A percentile compares a stretch with the other conserved stretches of the same genome.
phyloP scores from a whole-genome alignment of 2,329 filamentous ascomycete species.

The Lecanosticta acicola region DNA sequence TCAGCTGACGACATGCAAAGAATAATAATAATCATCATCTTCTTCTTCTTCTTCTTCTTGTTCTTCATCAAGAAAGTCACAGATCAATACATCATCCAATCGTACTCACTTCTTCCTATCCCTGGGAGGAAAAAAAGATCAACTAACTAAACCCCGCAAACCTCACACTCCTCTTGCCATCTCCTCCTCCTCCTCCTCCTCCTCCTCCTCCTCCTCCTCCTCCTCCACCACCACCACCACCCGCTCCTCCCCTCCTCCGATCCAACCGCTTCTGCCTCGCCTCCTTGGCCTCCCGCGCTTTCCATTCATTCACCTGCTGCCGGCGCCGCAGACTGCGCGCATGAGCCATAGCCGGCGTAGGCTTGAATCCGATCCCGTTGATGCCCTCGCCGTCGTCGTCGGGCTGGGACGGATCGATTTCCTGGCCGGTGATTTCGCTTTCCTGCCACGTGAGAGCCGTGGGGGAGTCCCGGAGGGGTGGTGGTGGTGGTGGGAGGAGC shows the following conservation, averaged over 20 bases:
- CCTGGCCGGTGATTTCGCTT: constrained; percentile 57
- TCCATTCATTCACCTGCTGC: constrained; percentile 57
- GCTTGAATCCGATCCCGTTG: constrained; percentile 59
- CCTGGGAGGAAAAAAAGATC: neutral
- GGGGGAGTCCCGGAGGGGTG: constrained; percentile 1
- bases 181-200: constrained; percentile 1
- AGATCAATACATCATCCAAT: neutral
- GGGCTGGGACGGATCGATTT: constrained; percentile 44
- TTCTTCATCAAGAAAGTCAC: neutral
- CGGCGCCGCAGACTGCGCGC: constrained; percentile 51
- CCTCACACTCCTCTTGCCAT: constrained; percentile 15
- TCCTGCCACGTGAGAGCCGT: constrained; percentile 51
- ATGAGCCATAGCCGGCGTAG: constrained; percentile 55
- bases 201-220: constrained; percentile 1
- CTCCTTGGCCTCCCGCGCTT: constrained; percentile 53
- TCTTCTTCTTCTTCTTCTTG: too few species aligned
- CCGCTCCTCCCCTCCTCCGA: constrained; percentile 36
- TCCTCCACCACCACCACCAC: constrained; percentile 6
- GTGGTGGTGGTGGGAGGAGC: constrained; percentile 7
- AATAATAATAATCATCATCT: too few species aligned
- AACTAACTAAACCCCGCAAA: constrained; percentile 7
- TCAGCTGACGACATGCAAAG: too few species aligned
- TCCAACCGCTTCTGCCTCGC: constrained; percentile 53
- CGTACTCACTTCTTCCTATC: neutral
- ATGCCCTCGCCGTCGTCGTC: constrained; percentile 59